Percentiles rank a stretch among this genome's conserved stretches.
Evolutionary conservation across 768 basidiomycete species (phyloP).

Genomic region (Boletus pseudo-olivaceus): DNA sequence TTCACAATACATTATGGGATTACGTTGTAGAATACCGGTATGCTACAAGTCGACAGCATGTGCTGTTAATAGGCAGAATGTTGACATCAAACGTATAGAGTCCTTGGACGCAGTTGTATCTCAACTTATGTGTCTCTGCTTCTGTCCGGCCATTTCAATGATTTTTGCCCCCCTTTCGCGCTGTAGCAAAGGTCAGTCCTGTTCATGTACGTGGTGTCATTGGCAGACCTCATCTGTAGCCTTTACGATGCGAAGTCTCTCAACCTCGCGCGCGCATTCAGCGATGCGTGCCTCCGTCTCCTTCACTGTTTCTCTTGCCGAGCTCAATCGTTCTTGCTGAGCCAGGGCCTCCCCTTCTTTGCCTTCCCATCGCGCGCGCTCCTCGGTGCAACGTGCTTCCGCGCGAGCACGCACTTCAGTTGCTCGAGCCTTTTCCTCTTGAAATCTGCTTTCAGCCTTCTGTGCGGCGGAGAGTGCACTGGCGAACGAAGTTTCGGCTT

Average conservation of each 20-base stretch:
- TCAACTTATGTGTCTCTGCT: background rate
- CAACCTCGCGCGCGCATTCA: constrained; percentile 72
- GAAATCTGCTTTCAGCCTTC: constrained; percentile 58
- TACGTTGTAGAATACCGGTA: background rate
- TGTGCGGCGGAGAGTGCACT: constrained; percentile 56
- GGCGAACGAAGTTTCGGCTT: constrained; percentile 49
- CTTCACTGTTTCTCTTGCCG: constrained; percentile 48
- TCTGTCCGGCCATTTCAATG: constrained; percentile 30
- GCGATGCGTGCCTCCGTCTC: constrained; percentile 60
- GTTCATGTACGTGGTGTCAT: constrained; percentile 2
- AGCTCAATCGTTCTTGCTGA: constrained; percentile 48
- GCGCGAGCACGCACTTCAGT: constrained; percentile 49
- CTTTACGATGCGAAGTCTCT: constrained; percentile 59
- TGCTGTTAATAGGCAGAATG: background rate
- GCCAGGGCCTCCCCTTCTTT: constrained; percentile 46
- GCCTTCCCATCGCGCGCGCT: constrained; percentile 56
- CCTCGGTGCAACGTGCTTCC: constrained; percentile 43
- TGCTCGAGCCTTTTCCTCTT: constrained; percentile 58
- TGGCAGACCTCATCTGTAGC: constrained; percentile 57
- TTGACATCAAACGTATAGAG: background rate
- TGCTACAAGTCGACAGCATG: background rate
- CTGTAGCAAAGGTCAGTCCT: constrained; percentile 22
- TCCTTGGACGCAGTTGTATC: too few species aligned
- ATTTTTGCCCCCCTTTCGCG: constrained; percentile 57
- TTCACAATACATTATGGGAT: background rate